Conservation (phyloP, 1,139 yeast genomes). For the Sugiyamaella pinicola region DNA sequence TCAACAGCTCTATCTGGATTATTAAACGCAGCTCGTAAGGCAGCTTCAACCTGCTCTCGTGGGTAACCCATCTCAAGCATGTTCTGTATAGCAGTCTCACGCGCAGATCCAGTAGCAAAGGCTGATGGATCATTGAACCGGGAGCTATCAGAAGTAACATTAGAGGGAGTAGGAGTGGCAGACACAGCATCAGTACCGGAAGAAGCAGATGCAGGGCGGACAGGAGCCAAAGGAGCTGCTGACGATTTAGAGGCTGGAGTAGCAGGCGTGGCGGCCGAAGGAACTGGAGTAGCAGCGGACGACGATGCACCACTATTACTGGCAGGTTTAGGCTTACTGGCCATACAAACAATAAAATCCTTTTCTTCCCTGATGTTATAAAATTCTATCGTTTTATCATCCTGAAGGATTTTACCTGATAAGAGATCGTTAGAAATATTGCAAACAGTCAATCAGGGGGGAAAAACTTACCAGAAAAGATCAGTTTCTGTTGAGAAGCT, state of each 20-base stretch:
- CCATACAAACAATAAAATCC: conserved; percentile 91
- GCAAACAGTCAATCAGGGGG: too few species aligned
- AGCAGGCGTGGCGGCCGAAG: conserved; percentile 35
- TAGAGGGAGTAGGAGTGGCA: conserved; percentile 36
- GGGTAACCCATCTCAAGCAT: conserved; percentile 98
- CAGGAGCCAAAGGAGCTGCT: conserved; percentile 34
- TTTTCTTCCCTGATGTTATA: conserved; percentile 78
- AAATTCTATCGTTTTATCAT: conserved; percentile 70
- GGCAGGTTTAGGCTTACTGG: conserved; percentile 51
- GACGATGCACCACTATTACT: conserved; percentile 36
- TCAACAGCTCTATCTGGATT: conserved; percentile 99
- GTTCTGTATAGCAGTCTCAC: conserved; percentile 70
- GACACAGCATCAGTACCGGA: conserved; percentile 38
- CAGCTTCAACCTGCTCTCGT: conserved; percentile 82
- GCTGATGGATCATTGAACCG: conserved; percentile 42
- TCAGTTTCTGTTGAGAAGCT: conserved; percentile 77
- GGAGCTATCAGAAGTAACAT: conserved; percentile 19
- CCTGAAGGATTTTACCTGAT: conserved; percentile 79
- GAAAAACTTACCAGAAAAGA: conserved; percentile 66
- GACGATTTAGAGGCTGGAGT: conserved; percentile 36
- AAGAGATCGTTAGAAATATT: too few species aligned
- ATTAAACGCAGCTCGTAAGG: conserved; percentile 92
- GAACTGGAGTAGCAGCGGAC: conserved; percentile 33
- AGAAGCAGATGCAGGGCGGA: conserved; percentile 35
- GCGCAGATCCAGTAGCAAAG: conserved; percentile 60